Evolutionary conservation across 116 monocot genomes (phyloP), one percentile per base, ranked within the genome.

Genomic region (Dioscorea cayenensis): DNA sequence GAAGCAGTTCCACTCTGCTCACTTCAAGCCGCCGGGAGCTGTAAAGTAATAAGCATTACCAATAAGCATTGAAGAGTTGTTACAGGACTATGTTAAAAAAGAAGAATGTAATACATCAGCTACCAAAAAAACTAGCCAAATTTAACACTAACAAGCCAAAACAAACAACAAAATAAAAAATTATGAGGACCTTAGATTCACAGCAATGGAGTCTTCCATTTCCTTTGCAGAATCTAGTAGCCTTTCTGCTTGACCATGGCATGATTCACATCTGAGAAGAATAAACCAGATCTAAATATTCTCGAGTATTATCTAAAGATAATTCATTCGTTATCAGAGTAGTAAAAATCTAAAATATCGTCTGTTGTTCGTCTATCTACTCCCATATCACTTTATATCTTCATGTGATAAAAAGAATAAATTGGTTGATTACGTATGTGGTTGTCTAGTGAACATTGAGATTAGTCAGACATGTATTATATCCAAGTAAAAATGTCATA

Each of bases 181-280:
- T n/a, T 17, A 52, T 66, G 61, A 43, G 9, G 22, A 91, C 95
- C 95, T 95, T 77, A 99, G 67, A 70, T 91, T 99, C 35, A 99
- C 99, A 65, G 94, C 94, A 83, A 99, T 94, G 1, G 99, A 99
- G 67, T 99, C 99, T 72, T 99, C 99, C 99, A 99, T 99, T 87
- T 99, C 99, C 75, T 73, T 99, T 23, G 99, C 99, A 68, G 94
- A 94, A 81, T 99, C 87, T 77, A 99, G 89, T 70, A 99, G 89
- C 66, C 89, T 90, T 75, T 99, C 91, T 65, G 99, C 94, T 80
- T 99, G 99, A 74, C 94, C 89, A 79, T 99, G 99, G 68, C 94
- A 94, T 22, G 94, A 91, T 85, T 99, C 99, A 69, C 99, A 94
- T 85, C 95, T 95, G 82, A 67, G 77, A 75, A 55, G 18, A 23